These are phyloP conservation scores for Salinomyces thailandicus DNA, from an alignment of 2,329 filamentous ascomycete species.

Conservation along the genomic window DNA sequence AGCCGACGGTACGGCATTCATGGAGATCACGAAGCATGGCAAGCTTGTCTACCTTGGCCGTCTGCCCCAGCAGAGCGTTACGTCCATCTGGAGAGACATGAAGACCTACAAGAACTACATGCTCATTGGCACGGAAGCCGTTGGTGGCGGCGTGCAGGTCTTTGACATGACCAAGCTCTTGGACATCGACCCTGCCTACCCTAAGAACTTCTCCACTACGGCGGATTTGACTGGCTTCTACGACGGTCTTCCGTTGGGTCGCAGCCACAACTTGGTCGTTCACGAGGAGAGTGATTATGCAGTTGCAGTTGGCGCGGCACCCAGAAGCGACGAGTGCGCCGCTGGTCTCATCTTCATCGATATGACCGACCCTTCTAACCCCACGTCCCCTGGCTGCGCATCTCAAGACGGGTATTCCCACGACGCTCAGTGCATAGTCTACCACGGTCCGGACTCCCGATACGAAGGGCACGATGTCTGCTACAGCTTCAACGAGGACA, in stretches of 20 bases:
- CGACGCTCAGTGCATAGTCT: conserved; percentile 47
- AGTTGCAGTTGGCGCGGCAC: conserved; percentile 33
- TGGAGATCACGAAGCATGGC: conserved; percentile 41
- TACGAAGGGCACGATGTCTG: conserved; percentile 41
- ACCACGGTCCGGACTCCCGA: conserved; percentile 37
- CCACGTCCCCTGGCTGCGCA: conserved; percentile 41
- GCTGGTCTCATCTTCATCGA: conserved; percentile 47
- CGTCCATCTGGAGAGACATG: conserved; percentile 45
- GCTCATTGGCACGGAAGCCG: conserved; percentile 37
- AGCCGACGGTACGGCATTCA: conserved; percentile 45
- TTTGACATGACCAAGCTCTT: conserved; percentile 53
- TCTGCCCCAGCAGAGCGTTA: conserved; percentile 39
- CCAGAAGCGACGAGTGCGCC: conserved; percentile 35
- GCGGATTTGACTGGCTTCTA: conserved; percentile 34
- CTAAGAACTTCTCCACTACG: conserved; percentile 33
- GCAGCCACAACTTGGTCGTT: conserved; percentile 44
- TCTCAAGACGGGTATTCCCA: conserved; percentile 46
- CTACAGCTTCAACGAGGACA: conserved; percentile 43
- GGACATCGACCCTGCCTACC: conserved; percentile 34
- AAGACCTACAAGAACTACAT: conserved; percentile 33
- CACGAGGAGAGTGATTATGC: conserved; percentile 41
- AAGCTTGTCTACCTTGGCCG: conserved; percentile 46
- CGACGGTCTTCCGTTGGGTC: conserved; percentile 35
- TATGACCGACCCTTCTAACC: conserved; percentile 41
- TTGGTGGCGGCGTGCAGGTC: conserved; percentile 48